Base-by-base conservation (phyloP, 345 rosid species). In the Gossypium thurberi region DNA sequence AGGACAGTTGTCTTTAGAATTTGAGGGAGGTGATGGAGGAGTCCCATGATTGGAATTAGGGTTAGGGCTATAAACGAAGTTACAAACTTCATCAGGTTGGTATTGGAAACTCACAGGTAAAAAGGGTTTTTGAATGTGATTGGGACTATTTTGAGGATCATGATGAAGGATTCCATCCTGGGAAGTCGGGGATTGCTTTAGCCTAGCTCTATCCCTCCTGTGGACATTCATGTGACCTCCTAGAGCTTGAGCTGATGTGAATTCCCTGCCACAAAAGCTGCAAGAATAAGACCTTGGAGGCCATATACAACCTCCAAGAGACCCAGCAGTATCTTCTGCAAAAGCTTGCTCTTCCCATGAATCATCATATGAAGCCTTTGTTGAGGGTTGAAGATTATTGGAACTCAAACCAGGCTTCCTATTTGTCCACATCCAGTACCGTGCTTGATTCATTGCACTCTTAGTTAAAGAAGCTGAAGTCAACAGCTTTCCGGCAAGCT, bases 331-430 rank as follows among this genome's bases (percentile, higher is more conserved):
- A 77, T 93, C 98, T 79, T 87, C 90, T 0, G 97, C 93, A 60
- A 93, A 93, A 69, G 93, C 98, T 61, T 85, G 86, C 81, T 93
- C 98, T 85, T 93, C 95, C 97, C 95, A 93, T 1, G 98, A 94
- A 71, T 87, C 90, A 18, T 84, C 86, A 50, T 73, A 79, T 2
- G 76, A 25, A 77, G 82, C 17, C 15, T 20, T 64, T 8, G 25
- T 80, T 14, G 84, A 71, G 3, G 74, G 44, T 52, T 80, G 84
- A 66, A 81, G 74, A 72, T 60, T 3, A 15, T 75, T 65, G 81
- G 86, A 71, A 82, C 59, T 71, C 80, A 82, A 73, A 73, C 73
- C 72, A 48, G 66, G 85, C 47, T 80, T 83, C 50, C 76, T 76
- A 71, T 80, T 87, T 4, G 76, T 77, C 90, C 85, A 84, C 87